phyloP scores from a whole-genome alignment of 106 monocot species.

The Dactylorhiza incarnata region DNA sequence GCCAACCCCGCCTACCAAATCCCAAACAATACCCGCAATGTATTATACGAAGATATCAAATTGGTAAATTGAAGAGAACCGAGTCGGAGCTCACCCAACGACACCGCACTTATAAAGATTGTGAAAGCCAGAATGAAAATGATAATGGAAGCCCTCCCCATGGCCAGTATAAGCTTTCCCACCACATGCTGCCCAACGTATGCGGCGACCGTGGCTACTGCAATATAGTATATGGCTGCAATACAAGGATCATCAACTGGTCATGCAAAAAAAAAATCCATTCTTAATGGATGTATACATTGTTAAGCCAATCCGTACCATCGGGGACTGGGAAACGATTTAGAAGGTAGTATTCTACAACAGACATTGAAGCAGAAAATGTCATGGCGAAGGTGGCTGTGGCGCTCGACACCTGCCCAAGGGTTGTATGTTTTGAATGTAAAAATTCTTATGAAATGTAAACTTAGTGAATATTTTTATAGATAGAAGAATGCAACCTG shows the following conservation, averaged over 20 bases:
- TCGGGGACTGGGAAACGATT: constrained; percentile 78
- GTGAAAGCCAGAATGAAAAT: constrained; percentile 87
- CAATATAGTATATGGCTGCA: constrained; percentile 57
- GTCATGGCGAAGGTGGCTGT: constrained; percentile 94
- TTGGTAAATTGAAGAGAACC: too few species aligned
- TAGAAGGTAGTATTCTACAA: constrained; percentile 79
- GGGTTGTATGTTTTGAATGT: too few species aligned
- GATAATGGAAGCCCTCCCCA: constrained; percentile 92
- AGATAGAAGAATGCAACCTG: too few species aligned
- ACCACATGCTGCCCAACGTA: constrained; percentile 70
- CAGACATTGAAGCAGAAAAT: constrained; percentile 92
- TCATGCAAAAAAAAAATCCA: not conserved
- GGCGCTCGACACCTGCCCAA: constrained; percentile 73
- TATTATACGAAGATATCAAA: not conserved
- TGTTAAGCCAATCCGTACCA: constrained; percentile 24
- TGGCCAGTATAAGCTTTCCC: constrained; percentile 51
- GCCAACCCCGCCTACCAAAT: constrained; percentile 7
- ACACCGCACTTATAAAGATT: constrained; percentile 85
- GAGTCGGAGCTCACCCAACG: constrained; percentile 37
- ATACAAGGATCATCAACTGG: not conserved
- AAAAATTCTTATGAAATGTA: too few species aligned
- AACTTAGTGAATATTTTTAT: too few species aligned
- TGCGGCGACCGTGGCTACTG: constrained; percentile 56
- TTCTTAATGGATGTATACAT: not conserved
- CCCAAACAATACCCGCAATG: not conserved